Percentiles rank a stretch among this genome's conserved stretches.
phyloP scores from a whole-genome alignment of 2,329 filamentous ascomycete genomes.

The Nigrograna mackinnonii region DNA sequence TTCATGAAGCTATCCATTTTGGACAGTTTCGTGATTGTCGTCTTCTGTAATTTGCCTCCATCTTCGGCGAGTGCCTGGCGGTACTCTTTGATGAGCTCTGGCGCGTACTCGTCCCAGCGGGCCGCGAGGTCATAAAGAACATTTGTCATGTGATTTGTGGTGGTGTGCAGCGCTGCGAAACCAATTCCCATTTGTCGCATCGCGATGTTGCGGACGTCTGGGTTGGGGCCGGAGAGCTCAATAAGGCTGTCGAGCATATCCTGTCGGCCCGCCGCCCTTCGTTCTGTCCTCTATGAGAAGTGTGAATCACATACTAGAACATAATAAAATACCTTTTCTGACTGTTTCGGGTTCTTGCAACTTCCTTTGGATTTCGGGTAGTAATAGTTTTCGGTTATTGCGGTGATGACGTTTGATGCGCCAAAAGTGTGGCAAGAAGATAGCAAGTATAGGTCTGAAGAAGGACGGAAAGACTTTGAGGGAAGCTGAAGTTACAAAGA shows the following conservation, averaged over 20 bases:
- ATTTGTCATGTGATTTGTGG: conserved; percentile 9
- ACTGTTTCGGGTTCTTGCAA: not conserved
- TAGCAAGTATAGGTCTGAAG: not conserved
- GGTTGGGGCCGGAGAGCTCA: conserved; percentile 1
- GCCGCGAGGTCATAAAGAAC: conserved; percentile 9
- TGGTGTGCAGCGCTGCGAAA: conserved; percentile 4
- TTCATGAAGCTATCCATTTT: conserved; percentile 8
- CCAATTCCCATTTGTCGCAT: conserved; percentile 7
- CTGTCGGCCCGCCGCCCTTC: not conserved
- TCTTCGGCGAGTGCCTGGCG: conserved; percentile 1
- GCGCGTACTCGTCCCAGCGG: conserved; percentile 9
- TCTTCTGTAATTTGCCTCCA: conserved; percentile 1
- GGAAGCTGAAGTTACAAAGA: conserved; percentile 3
- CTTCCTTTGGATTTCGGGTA: conserved; percentile 2
- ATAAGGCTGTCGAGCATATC: conserved; percentile 9
- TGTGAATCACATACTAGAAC: not conserved
- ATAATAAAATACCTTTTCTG: too few species aligned
- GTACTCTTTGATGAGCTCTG: conserved; percentile 2
- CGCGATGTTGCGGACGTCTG: not conserved
- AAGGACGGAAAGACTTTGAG: conserved; percentile 6
- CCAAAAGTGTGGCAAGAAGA: conserved; percentile 4
- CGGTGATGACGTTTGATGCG: conserved; percentile 2
- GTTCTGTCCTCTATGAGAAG: not conserved
- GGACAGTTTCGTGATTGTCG: conserved; percentile 1
- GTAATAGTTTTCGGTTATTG: not conserved